Conservation (phyloP, 257 asterid genomes). For the Linderniella brevidens region DNA sequence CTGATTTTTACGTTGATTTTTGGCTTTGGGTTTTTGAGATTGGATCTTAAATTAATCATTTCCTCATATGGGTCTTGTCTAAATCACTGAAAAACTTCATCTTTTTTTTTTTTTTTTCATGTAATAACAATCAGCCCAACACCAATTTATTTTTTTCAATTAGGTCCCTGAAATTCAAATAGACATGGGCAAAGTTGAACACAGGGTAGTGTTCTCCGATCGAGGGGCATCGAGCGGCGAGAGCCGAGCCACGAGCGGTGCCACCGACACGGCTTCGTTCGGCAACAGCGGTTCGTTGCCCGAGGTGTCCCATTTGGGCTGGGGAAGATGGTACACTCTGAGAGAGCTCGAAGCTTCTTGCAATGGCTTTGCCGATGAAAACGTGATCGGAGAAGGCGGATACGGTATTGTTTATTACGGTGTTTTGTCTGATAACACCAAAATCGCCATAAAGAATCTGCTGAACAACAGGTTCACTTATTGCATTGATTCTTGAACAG, state of each 20-base stretch:
- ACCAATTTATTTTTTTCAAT: too few relatives aligned
- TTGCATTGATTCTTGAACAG: too few relatives aligned
- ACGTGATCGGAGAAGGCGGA: conserved; percentile 95
- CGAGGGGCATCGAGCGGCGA: conserved; percentile 87
- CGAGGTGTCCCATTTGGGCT: conserved; percentile 94
- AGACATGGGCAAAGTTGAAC: conserved; percentile 94
- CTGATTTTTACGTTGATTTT: too few relatives aligned
- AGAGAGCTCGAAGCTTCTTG: conserved; percentile 97
- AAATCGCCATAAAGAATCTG: conserved; percentile 74
- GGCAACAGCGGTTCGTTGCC: conserved; percentile 61
- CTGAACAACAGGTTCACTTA: conserved; percentile 80
- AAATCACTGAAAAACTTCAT: too few relatives aligned
- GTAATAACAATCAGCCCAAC: too few relatives aligned
- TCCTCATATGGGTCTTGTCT: too few relatives aligned
- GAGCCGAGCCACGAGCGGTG: conserved; percentile 80
- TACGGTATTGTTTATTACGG: conserved; percentile 88
- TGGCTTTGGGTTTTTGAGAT: too few relatives aligned
- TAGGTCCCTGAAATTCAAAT: conserved; percentile 70
- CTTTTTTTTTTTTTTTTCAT: too few relatives aligned
- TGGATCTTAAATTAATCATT: too few relatives aligned
- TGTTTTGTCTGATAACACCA: conserved; percentile 56
- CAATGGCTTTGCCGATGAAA: conserved; percentile 78
- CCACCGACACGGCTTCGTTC: conserved; percentile 43
- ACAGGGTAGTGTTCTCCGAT: conserved; percentile 84
- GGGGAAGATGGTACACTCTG: conserved; percentile 97